Conservation (phyloP, 169 alveolate species). For the Babesia ovis region DNA sequence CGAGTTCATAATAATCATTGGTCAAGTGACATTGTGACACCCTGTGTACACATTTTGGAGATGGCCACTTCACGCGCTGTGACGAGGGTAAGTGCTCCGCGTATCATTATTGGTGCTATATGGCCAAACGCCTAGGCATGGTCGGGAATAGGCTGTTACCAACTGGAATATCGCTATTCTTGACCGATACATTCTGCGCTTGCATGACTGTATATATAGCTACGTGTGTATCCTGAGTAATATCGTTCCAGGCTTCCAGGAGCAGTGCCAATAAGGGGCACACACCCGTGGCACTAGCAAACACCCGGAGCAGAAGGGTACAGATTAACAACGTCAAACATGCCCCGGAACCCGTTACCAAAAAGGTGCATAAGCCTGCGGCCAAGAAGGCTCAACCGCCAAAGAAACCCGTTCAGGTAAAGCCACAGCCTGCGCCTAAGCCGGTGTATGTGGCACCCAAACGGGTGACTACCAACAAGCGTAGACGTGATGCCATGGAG, state of each 20-base stretch:
- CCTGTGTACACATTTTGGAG: not conserved
- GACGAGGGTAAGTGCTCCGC: constrained; percentile 16
- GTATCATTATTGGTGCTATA: no score
- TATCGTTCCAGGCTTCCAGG: not conserved
- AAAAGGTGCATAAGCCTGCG: not conserved
- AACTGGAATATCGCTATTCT: no score
- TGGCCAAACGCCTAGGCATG: no score
- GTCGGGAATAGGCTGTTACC: no score
- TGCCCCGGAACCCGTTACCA: no score
- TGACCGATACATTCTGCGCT: no score
- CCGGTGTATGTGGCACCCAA: not conserved
- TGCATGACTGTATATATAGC: not conserved
- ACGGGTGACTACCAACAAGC: not conserved
- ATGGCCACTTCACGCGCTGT: constrained; percentile 9
- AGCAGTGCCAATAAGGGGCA: not conserved
- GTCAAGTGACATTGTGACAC: not conserved
- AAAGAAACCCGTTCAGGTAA: not conserved
- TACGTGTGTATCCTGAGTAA: not conserved
- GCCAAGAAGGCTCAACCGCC: not conserved
- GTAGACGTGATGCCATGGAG: not conserved
- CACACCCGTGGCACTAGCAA: no score
- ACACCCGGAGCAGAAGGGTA: no score
- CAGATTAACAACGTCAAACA: no score
- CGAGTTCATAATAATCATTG: not conserved
- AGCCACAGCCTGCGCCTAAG: not conserved